Percentiles rank a stretch among this genome's conserved stretches.
Conservation (phyloP, 1,284 basidiomycete species). For the Coriolopsis trogii region DNA sequence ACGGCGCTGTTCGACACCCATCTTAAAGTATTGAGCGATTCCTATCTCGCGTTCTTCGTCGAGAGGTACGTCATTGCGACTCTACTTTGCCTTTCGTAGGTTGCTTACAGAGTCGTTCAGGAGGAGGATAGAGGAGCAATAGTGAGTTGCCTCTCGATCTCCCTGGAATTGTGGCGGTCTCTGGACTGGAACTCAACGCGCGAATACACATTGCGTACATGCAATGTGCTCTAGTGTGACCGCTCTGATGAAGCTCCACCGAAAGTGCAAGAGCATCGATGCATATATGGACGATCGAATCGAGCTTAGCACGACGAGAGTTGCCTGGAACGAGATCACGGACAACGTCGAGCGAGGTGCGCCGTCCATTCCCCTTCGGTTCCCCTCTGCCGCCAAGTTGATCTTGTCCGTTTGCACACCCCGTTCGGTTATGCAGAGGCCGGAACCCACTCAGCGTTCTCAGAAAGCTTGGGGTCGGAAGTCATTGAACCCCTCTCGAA, state of each 20-base stretch:
- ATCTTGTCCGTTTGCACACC: too few species aligned
- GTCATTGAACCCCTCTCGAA: constrained; percentile 68
- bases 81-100: constrained; percentile 8
- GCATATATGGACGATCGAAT: constrained; percentile 58
- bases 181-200: too few species aligned
- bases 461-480: constrained; percentile 69
- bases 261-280: constrained; percentile 71
- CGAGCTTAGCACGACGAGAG: constrained; percentile 60
- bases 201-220: too few species aligned
- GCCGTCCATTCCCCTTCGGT: constrained; percentile 25
- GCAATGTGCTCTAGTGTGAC: constrained; percentile 55
- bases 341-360: constrained; percentile 82
- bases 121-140: constrained; percentile 80
- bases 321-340: constrained; percentile 81
- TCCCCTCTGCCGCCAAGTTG: not conserved
- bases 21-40: constrained; percentile 69
- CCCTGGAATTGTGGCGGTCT: too few species aligned
- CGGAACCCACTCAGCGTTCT: constrained; percentile 79
- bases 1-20: constrained; percentile 73
- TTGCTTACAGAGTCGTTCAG: constrained; percentile 44
- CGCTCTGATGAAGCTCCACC: constrained; percentile 69
- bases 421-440: constrained; percentile 56
- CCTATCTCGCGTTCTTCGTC: constrained; percentile 82
- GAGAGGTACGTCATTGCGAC: constrained; percentile 63
- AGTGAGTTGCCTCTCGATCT: constrained; percentile 53